Percentiles rank a stretch among this genome's conserved stretches.
phyloP scores from a whole-genome alignment of 768 basidiomycete species.

The Termitomyces sp. region DNA sequence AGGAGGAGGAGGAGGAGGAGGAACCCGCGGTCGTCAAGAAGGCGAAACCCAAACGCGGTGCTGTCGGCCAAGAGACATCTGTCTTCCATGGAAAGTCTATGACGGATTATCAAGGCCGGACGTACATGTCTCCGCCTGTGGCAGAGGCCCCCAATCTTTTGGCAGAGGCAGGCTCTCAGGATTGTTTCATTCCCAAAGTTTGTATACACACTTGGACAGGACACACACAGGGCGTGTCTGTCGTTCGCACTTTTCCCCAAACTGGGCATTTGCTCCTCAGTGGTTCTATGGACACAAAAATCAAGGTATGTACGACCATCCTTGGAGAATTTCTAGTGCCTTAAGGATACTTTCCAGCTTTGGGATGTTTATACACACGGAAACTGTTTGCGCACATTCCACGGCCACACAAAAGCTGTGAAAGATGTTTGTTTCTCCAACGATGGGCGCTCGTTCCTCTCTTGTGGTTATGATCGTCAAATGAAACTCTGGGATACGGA shows the following conservation, averaged over 20 bases:
- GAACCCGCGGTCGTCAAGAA: conserved; percentile 59
- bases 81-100: conserved; percentile 97
- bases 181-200: conserved; percentile 90
- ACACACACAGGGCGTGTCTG: conserved; percentile 94
- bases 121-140: conserved; percentile 92
- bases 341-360: conserved; percentile 45
- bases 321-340: not conserved
- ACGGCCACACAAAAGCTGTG: conserved; percentile 94
- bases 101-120: conserved; percentile 96
- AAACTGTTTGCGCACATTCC: conserved; percentile 94
- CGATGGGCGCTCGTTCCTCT: conserved; percentile 83
- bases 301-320: conserved; percentile 59
- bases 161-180: conserved; percentile 76
- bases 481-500: conserved; percentile 99
- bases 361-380: conserved; percentile 98
- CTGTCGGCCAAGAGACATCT: conserved; percentile 84
- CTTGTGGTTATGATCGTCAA: conserved; percentile 91
- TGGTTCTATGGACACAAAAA: conserved; percentile 97
- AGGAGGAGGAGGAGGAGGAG: conserved; percentile 61
- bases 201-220: conserved; percentile 99
- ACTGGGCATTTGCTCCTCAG: conserved; percentile 91
- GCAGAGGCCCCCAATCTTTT: conserved; percentile 84
- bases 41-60: conserved; percentile 72
- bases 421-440: conserved; percentile 97
- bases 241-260: conserved; percentile 86